Base-by-base conservation (phyloP, 2,329 filamentous ascomycete species). In the Aquanectria penicillioides region DNA sequence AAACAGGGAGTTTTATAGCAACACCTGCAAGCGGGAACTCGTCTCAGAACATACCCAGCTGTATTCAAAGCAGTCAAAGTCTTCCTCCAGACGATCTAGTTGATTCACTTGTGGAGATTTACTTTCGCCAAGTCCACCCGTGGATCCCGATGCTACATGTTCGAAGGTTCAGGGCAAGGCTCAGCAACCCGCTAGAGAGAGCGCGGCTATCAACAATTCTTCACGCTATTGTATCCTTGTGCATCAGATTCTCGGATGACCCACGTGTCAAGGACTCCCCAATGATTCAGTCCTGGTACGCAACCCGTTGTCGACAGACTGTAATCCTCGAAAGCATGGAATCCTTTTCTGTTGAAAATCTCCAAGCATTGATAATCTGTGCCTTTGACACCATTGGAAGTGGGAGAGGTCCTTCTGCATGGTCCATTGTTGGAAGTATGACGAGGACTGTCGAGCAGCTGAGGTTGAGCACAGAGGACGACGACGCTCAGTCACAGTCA, bases 371-470 rank as follows among this genome's bases (percentile, higher is more conserved):
- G 15, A 73, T 69, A 3, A 77, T 78, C 10, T 70, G 74, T 43
- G 72, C 72, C 2, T 76, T 77, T 58, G 70, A 75, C 37, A 72
- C 73, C 12, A 77, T 77, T 29, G 74, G 74, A 1, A 72, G 69
- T 37, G 76, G 77, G 1, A 58, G 69, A 33, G 70, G 69, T 1
- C 67, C 66, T 1, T 74, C 69, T 2, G 73, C 76, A 10, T 78
- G 76, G 70, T 74, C 76, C 1, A 74, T 78, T 34, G 70, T 78
- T 6, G 76, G 75, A 6, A 74, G 72, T 28, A 71, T 78, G 63
- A 73, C 76, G 2, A 61, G 77, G 11, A 78, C 75, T 1, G 77
- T 78, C 3, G 75, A 78, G 34, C 74, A 78, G 38, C 59, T 78
- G 12, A 71, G 75, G 11, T 64, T 78, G 3, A 75, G 69, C 40